Base-by-base conservation (phyloP, 805 yeast species). In the Ogataea ramenticola region DNA sequence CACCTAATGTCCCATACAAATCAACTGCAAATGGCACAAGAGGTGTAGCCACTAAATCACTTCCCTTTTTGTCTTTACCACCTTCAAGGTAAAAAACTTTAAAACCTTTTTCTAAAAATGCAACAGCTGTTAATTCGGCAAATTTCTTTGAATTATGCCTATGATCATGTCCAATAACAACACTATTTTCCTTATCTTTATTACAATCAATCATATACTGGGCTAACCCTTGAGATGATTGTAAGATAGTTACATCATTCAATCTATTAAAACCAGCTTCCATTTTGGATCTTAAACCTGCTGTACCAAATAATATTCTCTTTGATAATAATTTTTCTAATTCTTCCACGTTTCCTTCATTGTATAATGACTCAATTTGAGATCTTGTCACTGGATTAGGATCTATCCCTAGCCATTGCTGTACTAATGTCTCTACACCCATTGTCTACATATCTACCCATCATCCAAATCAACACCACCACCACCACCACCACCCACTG, bases 141-240 rank as follows among this genome's bases (percentile, higher is more conserved):
- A 85, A 91, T 45, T 80, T 67, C 46, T 68, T 69, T 0, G 98
- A 91, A 54, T 88, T 75, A 63, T 75, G 81, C 32, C 99, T 71
- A 61, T 93, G 98, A 59, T 91, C 99, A 64, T 89, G 89, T 1
- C 98, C 98, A 35, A 91, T 67, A 0, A 89, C 96, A 16, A 86
- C 70, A 1, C 74, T 65, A 3, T 45, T 49, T 12, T 39, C 41
- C 3, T 58, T 75, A 41, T 49, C 45, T 9, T 49, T 33, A 21
- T 66, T 60, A 47, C 55, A 20, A 43, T 54, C 36, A 67, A 69
- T 46, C 8, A 74, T 43, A 53, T 82, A 82, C 40, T 61, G 59
- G 0, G 87, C 80, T 17, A 86, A 62, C 1, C 95, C 96, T 53
- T 88, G 96, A 0, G 96, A 80, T 0, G 98, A 90, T 65, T 91